These are phyloP conservation scores for Haematococcus lacustris DNA, from an alignment of 139 green algal genomes.

Conservation along the genomic window DNA sequence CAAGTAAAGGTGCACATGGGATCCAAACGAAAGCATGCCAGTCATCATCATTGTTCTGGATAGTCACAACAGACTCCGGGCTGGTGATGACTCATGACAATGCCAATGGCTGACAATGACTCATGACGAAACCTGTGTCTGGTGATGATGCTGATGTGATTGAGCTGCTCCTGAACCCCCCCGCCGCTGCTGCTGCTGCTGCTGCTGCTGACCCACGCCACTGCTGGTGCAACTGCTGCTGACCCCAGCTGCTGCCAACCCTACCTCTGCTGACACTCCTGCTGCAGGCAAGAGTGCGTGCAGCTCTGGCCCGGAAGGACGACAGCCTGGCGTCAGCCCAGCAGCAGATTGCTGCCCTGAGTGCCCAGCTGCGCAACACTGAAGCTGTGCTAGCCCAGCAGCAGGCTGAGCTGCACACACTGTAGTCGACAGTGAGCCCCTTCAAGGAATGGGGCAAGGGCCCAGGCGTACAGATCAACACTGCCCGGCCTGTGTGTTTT, in stretches of 20 bases:
- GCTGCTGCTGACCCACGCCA: too few species aligned
- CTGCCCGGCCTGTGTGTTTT: too few species aligned
- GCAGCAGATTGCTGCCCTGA: constrained; percentile 19
- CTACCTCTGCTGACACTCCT: not conserved
- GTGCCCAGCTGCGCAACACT: constrained; percentile 31
- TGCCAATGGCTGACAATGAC: too few species aligned
- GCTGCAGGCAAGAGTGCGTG: constrained; percentile 25
- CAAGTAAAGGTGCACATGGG: too few species aligned
- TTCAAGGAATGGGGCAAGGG: too few species aligned
- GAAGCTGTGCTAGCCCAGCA: constrained; percentile 40
- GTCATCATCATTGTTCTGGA: too few species aligned
- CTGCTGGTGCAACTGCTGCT: too few species aligned
- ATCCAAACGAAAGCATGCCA: too few species aligned
- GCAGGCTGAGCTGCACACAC: constrained; percentile 27
- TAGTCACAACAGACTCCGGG: too few species aligned
- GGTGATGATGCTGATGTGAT: not conserved
- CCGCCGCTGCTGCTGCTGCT: not conserved
- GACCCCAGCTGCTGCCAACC: not conserved
- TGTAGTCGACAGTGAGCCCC: not conserved
- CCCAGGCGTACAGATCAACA: too few species aligned
- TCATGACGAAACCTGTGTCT: not conserved
- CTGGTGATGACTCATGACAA: too few species aligned
- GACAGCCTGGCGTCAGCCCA: constrained; percentile 32
- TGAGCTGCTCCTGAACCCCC: not conserved
- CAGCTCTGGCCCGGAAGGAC: constrained; percentile 37